These are phyloP conservation scores for Hymenoscyphus scutula DNA, from an alignment of 2,329 filamentous ascomycete genomes.

Conservation along the genomic window DNA sequence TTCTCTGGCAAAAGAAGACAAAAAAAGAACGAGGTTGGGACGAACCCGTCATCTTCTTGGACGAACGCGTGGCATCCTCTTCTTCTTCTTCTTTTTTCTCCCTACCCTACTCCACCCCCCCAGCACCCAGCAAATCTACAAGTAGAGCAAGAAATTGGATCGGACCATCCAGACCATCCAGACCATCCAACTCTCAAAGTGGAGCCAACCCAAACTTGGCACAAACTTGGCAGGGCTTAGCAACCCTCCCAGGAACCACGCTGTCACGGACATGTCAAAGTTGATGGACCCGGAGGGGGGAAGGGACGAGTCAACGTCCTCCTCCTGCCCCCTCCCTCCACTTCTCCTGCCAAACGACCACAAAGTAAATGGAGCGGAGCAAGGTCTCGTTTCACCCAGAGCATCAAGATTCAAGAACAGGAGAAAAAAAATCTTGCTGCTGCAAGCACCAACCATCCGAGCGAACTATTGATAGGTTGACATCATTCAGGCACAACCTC, in stretches of 20 bases:
- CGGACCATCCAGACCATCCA: not conserved
- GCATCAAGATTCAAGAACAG: too few relatives aligned
- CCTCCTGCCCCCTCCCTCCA: too few relatives aligned
- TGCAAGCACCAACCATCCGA: not conserved
- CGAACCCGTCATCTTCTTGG: not conserved
- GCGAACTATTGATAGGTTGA: not conserved
- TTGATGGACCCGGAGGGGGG: too few relatives aligned
- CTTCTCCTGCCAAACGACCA: not conserved
- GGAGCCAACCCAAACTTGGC: too few relatives aligned
- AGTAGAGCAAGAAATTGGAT: too few relatives aligned
- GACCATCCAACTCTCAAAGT: not conserved
- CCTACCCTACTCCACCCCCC: not conserved
- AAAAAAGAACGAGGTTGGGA: not conserved
- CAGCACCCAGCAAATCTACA: not conserved
- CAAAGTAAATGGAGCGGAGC: too few relatives aligned
- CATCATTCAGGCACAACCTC: not conserved
- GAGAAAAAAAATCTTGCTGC: not conserved
- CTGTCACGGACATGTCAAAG: not conserved
- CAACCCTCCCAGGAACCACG: not conserved
- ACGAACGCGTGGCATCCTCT: not conserved
- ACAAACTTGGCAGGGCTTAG: conserved; percentile 10
- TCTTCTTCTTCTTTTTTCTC: not conserved
- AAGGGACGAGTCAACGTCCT: not conserved
- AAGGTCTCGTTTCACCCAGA: not conserved
- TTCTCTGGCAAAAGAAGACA: not conserved